A percentile compares a stretch with the other conserved stretches of the same genome.
These are phyloP conservation scores for Physaria fendleri DNA, from an alignment of 345 rosid genomes.

Conservation along the genomic window DNA sequence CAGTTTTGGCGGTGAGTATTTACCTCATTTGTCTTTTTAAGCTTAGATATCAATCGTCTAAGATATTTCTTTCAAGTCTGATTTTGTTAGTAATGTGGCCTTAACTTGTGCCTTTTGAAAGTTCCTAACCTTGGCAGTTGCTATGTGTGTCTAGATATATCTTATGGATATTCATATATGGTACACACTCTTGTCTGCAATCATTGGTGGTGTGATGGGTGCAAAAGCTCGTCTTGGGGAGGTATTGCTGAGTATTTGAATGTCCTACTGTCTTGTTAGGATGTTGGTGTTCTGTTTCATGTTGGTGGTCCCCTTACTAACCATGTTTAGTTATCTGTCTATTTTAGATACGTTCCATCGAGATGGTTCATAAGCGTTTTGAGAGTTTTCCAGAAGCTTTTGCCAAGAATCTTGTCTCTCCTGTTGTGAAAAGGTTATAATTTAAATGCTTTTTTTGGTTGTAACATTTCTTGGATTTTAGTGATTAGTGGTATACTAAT, in stretches of 20 bases:
- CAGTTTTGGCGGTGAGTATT: conserved; percentile 82
- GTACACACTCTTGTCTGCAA: conserved; percentile 88
- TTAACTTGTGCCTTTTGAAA: neutral
- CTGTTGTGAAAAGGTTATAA: conserved; percentile 48
- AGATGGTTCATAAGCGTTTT: conserved; percentile 97
- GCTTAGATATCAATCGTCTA: neutral
- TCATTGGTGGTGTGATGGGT: conserved; percentile 98
- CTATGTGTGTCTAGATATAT: conserved; percentile 52
- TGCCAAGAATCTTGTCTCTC: conserved; percentile 74
- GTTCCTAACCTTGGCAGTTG: conserved; percentile 15
- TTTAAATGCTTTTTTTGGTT: neutral
- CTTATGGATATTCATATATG: conserved; percentile 94
- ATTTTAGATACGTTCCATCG: conserved; percentile 78
- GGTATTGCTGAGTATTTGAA: conserved; percentile 39
- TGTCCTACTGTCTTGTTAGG: neutral
- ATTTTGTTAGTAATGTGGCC: neutral
- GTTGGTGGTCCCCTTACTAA: conserved; percentile 9
- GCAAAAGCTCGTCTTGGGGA: conserved; percentile 97
- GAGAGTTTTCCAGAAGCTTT: conserved; percentile 97
- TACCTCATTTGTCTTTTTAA: neutral
- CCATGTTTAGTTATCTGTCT: conserved; percentile 7
- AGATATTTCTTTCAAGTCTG: conserved; percentile 14
- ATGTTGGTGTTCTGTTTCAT: conserved; percentile 8
- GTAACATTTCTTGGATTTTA: neutral
- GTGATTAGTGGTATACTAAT: neutral